phyloP scores from a whole-genome alignment of 2,329 filamentous ascomycete genomes.

The Colletotrichum tabaci region DNA sequence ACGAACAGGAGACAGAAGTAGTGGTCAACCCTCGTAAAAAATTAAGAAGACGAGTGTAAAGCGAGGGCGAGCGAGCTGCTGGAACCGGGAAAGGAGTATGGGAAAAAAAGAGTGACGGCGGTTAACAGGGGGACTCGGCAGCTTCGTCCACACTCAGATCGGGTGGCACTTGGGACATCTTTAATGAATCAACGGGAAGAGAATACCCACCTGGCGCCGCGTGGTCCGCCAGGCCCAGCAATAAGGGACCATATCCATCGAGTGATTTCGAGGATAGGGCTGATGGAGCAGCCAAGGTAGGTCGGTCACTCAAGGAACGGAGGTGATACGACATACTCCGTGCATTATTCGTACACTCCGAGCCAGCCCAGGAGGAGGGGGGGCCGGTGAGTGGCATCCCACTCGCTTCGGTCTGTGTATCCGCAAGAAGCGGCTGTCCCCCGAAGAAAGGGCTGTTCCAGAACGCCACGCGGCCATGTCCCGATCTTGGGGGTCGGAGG shows the following conservation, averaged over 20 bases:
- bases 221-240: conserved; percentile 21
- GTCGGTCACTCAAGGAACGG: conserved; percentile 3
- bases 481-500: not conserved
- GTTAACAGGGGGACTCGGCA: conserved; percentile 34
- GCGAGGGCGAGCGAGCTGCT: conserved; percentile 10
- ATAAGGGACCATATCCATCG: conserved; percentile 20
- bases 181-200: conserved; percentile 22
- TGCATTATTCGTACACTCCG: too few species aligned
- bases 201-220: conserved; percentile 15
- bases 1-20: not conserved
- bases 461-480: conserved; percentile 18
- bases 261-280: conserved; percentile 34
- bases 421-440: conserved; percentile 12
- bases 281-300: conserved; percentile 23
- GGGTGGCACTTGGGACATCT: conserved; percentile 30
- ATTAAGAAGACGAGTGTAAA: not conserved
- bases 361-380: not conserved
- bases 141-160: conserved; percentile 10
- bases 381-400: conserved; percentile 1
- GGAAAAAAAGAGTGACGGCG: conserved; percentile 26
- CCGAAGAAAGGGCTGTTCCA: conserved; percentile 13
- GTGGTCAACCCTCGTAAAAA: not conserved
- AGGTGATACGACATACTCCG: conserved; percentile 13
- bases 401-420: conserved; percentile 23
- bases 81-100: conserved; percentile 18